Evolutionary conservation across 805 yeast species (phyloP).

Genomic region (Schwanniomyces polymorphus): DNA sequence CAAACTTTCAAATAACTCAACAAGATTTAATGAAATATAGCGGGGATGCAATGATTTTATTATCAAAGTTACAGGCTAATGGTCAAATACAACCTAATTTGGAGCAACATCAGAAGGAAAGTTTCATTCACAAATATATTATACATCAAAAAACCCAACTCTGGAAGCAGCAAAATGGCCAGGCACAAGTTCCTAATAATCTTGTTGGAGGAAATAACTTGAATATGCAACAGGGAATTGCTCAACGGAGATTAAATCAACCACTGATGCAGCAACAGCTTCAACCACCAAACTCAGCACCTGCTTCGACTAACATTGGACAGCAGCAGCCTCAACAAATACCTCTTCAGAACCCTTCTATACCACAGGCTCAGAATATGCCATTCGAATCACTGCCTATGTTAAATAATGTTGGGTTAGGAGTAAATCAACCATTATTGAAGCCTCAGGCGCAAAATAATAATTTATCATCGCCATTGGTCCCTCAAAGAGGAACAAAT

Average conservation of each 20-base stretch:
- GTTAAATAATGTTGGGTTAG: constrained; percentile 11
- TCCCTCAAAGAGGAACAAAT: constrained; percentile 13
- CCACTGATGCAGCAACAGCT: constrained; percentile 9
- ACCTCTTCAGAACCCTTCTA: constrained; percentile 5
- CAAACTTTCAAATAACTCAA: constrained; percentile 31
- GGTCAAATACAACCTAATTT: constrained; percentile 33
- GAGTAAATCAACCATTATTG: constrained; percentile 10
- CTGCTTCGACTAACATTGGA: constrained; percentile 1
- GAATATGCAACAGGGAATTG: constrained; percentile 11
- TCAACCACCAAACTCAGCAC: constrained; percentile 8
- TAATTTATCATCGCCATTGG: constrained; percentile 16
- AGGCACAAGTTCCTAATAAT: constrained; percentile 4
- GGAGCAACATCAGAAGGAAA: constrained; percentile 38
- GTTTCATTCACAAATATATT: constrained; percentile 37
- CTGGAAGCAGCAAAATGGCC: constrained; percentile 31
- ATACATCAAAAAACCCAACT: constrained; percentile 34
- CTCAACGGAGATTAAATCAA: constrained; percentile 9
- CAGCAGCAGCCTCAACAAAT: constrained; percentile 12
- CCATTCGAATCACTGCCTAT: constrained; percentile 19
- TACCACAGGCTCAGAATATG: constrained; percentile 12
- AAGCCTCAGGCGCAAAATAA: constrained; percentile 10
- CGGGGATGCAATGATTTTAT: constrained; percentile 39
- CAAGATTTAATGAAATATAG: constrained; percentile 40
- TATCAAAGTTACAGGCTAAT: constrained; percentile 34
- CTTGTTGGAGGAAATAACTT: constrained; percentile 7